These are phyloP conservation scores for Vigna unguiculata DNA, from an alignment of 306 rosid species.

Conservation along the genomic window DNA sequence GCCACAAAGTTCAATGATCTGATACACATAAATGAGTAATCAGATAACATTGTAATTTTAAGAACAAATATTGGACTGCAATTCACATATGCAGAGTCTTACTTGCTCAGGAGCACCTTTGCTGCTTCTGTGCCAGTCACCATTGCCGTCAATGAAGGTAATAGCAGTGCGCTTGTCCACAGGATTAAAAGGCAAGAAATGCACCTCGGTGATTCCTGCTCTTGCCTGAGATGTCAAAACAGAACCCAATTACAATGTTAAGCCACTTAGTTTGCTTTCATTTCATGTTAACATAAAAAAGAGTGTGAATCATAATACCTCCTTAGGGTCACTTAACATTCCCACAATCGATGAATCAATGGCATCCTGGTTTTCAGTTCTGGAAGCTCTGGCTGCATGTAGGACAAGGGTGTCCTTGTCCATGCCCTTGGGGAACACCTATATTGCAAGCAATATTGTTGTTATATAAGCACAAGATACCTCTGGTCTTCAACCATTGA, in stretches of 20 bases:
- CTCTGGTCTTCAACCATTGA: no score
- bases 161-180: constrained; percentile 92
- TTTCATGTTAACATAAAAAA: background rate
- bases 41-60: background rate
- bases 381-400: constrained; percentile 75
- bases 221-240: constrained; percentile 64
- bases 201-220: constrained; percentile 85
- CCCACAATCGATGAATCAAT: constrained; percentile 83
- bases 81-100: constrained; percentile 20
- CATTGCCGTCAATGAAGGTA: constrained; percentile 69
- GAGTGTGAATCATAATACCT: constrained; percentile 53
- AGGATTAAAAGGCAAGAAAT: constrained; percentile 88
- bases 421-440: constrained; percentile 63
- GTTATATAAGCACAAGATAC: no score
- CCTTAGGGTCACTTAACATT: constrained; percentile 79
- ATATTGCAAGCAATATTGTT: background rate
- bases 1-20: constrained; percentile 81
- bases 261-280: background rate
- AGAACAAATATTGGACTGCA: background rate
- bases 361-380: constrained; percentile 85
- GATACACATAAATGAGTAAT: constrained; percentile 31
- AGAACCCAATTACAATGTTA: constrained; percentile 10
- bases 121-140: constrained; percentile 79
- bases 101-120: constrained; percentile 97
- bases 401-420: constrained; percentile 65